Evolutionary conservation across 495 filamentous ascomycete species (phyloP), one percentile per base, ranked within the genome.

Genomic region (Aspergillus incahuasiensis): DNA sequence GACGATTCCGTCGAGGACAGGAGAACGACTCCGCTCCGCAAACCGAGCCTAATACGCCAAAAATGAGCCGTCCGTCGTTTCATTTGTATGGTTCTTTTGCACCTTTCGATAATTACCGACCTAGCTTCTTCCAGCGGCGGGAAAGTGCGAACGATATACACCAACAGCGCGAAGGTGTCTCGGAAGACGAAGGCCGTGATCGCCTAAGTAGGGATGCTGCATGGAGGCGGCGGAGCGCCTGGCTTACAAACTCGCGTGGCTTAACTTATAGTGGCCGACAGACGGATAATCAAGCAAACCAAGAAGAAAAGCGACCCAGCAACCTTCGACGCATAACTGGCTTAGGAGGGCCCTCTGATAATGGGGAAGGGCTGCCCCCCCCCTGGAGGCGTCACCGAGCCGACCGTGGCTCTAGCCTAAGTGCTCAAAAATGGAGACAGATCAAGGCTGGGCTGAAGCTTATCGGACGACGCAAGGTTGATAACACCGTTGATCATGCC

Each of bases 151-250:
- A 78, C 1, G 89, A 92, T 58, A 73, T 84, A 47, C 76, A 80
- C 2, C 82, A 92, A 42, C 82, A 81, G 22, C 82, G 86, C 34
- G 82, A 84, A 47, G 89, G 86, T 18, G 74, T 92, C 6, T 97
- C 92, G 15, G 92, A 97, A 65, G 92, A 92, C 54, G 92, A 96
- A 66, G 91, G 91, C 25, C 84, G 90, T 18, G 85, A 92, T 54
- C 78, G 86, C 35, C 70, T 96, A 6, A 78, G 74, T 46, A 77
- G 76, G 51, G 72, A 79, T 47, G 81, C 77, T 48, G 70, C 82
- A 15, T 84, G 83, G 76, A 71, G 78, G 41, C 76, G 78, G 57
- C 75, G 78, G 56, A 76, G 77, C 63, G 62, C 77, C 24, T 84
- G 79, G 80, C 59, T 83, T 47, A 68, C 81, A 55, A 76, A 77